Base-by-base conservation (phyloP, 106 monocot species). In the Agapanthus africanus region DNA sequence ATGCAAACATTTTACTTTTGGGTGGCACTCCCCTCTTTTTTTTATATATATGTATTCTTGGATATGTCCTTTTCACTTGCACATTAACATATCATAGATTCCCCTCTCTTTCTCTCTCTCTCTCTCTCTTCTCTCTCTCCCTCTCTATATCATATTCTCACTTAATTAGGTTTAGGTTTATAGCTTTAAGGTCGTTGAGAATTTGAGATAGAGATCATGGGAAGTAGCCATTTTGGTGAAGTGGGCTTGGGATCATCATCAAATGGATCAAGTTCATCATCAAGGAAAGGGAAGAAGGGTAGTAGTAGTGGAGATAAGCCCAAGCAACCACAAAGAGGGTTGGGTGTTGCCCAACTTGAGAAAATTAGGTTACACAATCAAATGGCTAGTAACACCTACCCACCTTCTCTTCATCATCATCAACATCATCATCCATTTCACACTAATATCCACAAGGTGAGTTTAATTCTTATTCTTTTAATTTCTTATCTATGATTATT, bases 281-380 rank as follows among this genome's bases (percentile, higher is more conserved):
- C 65, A 40, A 83, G 64, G 49, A 72, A 66, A 37, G 87, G 79
- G 79, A 86, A 81, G 70, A 73, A 23, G 37, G 39, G 39, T 40
- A 33, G n/a, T n/a, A n/a, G n/a, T n/a, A n/a, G n/a, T 47, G 46
- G 66, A 26, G 79, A 78, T 3, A 79, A 79, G 59, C 71, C 76
- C 7, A 84, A 77, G 77, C 77, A 78, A 36, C 84, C 81, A 0
- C 87, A 87, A 46, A 80, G 91, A 76, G 91, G 91, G 1, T 72
- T 88, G 28, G 91, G 87, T 8, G 91, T 91, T 40, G 91, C 88
- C 68, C 85, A 88, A 63, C 49, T 91, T 63, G 91, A 91, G 70
- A 82, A 83, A 73, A 80, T 91, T 35, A 84, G 87, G 52, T 44
- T 88, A 19, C 87, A 91, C 32, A 78, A 35, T 68, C 82, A 87